These are phyloP conservation scores for Colletotrichum noveboracense DNA, from an alignment of 2,329 filamentous ascomycete species.

Conservation along the genomic window DNA sequence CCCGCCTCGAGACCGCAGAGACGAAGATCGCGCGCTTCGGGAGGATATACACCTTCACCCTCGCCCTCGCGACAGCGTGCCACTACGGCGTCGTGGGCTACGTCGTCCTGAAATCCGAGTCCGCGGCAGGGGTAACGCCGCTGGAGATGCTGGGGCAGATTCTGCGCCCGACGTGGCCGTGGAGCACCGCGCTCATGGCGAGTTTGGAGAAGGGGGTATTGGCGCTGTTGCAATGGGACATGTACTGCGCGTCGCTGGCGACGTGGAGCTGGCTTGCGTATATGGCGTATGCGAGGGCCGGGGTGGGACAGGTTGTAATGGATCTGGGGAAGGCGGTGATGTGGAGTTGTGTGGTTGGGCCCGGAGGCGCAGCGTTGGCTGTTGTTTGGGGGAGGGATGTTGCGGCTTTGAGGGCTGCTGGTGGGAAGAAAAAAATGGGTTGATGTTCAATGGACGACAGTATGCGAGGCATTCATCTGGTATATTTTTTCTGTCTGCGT, in stretches of 20 bases:
- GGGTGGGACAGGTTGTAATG: not conserved
- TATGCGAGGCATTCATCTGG: too few species aligned
- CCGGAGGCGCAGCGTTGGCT: slow-evolving; percentile 22
- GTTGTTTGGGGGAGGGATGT: slow-evolving; percentile 25
- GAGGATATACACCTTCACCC: slow-evolving; percentile 14
- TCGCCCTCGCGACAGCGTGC: not conserved
- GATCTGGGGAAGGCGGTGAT: not conserved
- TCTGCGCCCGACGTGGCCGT: slow-evolving; percentile 13
- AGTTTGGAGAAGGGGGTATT: slow-evolving; percentile 16
- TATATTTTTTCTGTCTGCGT: too few species aligned
- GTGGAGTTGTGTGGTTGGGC: slow-evolving; percentile 20
- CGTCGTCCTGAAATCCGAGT: not conserved
- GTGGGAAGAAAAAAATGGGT: not conserved
- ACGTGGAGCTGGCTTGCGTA: slow-evolving; percentile 14
- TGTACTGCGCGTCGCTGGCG: slow-evolving; percentile 23
- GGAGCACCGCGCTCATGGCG: not conserved
- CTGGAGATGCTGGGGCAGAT: not conserved
- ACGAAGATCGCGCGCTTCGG: not conserved
- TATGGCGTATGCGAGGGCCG: slow-evolving; percentile 9
- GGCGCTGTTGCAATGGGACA: slow-evolving; percentile 27
- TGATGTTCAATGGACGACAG: too few species aligned
- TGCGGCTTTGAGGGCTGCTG: not conserved
- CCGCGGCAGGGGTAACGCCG: not conserved
- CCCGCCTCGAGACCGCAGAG: not conserved
- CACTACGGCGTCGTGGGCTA: slow-evolving; percentile 17